Evolutionary conservation across 2,329 filamentous ascomycete genomes (phyloP), one percentile per base, ranked within the genome.

Genomic region (Fusarium albosuccineum): DNA sequence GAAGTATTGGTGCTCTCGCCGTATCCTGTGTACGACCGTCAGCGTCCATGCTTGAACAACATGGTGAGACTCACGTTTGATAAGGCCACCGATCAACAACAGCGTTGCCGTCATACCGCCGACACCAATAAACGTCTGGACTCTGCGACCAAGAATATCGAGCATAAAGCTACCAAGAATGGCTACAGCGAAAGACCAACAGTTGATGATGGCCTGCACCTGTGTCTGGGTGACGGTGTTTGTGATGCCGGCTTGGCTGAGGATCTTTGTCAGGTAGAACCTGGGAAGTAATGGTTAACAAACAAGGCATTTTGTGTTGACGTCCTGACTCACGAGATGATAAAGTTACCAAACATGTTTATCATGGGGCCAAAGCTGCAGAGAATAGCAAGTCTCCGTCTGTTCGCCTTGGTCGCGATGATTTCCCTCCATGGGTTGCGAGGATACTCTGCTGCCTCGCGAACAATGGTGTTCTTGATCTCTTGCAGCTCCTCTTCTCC

Each of bases 211-310:
- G 3, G 74, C 73, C 29, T 76, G 74, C 74, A 79, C 76, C 40
- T 76, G 73, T 4, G 70, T 72, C 37, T 73, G 64, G 13, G 69
- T 71, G 44, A 72, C 65, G 5, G 67, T 72, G 39, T 71, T 70
- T 4, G 67, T 73, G 39, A 78, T 78, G 9, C 74, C 74, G 9
- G 72, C 76, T 27, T 81, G 73, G 65, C 82, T 6, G 0, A 62
- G 55, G 30, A 58, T 55, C 1, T 39, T 48, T 6, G 51, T 44
- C 2, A 50, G 30, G 36, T 50, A 50, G 9, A 36, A 50, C 5
- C 46, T 50, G 13, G 8, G 16, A 22, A 4, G 3, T n/a, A 11
- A 26, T 11, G 0, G 45, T 49, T n/a, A 44, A 11, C 41, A 2
- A 27, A 22, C 41, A 29, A 44, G 41, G 41, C 22, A 26, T 11